Conservation (phyloP, 257 asterid genomes). For the Hygrophila difformis region DNA sequence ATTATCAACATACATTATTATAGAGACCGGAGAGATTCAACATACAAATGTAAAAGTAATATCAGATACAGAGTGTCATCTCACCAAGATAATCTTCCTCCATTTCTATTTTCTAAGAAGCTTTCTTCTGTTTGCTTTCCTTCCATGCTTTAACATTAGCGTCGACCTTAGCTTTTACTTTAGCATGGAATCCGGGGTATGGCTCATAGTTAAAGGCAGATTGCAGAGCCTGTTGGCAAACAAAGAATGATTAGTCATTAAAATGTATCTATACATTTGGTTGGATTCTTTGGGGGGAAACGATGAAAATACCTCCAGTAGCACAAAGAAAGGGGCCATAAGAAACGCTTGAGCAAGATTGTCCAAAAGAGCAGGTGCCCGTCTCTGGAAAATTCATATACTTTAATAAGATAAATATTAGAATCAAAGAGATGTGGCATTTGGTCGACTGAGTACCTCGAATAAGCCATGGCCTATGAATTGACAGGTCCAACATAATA, state of each 20-base stretch:
- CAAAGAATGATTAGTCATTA: neutral
- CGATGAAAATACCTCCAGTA: slow-evolving; percentile 58
- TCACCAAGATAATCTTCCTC: too few species aligned
- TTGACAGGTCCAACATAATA: slow-evolving; percentile 94
- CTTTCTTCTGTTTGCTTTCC: slow-evolving; percentile 57
- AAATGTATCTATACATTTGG: neutral
- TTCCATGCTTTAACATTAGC: slow-evolving; percentile 69
- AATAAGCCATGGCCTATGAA: slow-evolving; percentile 88
- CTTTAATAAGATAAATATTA: neutral
- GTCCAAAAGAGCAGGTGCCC: slow-evolving; percentile 97
- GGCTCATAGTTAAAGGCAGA: slow-evolving; percentile 73
- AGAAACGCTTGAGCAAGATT: slow-evolving; percentile 90
- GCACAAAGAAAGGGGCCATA: slow-evolving; percentile 91
- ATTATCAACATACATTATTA: too few species aligned
- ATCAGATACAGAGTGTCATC: too few species aligned
- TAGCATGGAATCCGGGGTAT: slow-evolving; percentile 66
- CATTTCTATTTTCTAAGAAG: slow-evolving; percentile 25
- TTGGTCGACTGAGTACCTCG: slow-evolving; percentile 42
- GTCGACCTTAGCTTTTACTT: slow-evolving; percentile 52
- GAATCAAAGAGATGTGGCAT: neutral
- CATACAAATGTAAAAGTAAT: too few species aligned
- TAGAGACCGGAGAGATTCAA: too few species aligned
- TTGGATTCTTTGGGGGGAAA: neutral
- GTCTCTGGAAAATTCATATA: slow-evolving; percentile 43
- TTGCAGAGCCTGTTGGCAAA: slow-evolving; percentile 46